These are phyloP conservation scores for Paragyromitra xinjiangensis DNA, from an alignment of 495 filamentous ascomycete species.

Conservation along the genomic window DNA sequence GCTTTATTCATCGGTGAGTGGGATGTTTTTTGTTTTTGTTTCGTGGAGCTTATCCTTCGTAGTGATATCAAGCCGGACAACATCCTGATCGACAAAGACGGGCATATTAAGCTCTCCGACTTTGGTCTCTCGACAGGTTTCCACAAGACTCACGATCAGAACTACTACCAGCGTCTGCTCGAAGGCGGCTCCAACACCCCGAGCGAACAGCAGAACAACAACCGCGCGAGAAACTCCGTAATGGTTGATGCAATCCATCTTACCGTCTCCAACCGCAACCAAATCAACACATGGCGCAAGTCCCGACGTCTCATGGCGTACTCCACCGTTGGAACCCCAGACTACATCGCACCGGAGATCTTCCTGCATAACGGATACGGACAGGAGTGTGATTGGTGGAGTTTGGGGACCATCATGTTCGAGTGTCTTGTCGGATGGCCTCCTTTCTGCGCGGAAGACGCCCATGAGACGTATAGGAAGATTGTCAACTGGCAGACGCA, in stretches of 20 bases:
- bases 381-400: conserved; percentile 99
- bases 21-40: conserved; percentile 18
- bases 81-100: conserved; percentile 91
- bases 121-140: conserved; percentile 98
- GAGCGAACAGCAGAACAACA: conserved; percentile 60
- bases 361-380: conserved; percentile 96
- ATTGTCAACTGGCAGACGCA: conserved; percentile 98
- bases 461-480: conserved; percentile 97
- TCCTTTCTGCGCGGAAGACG: conserved; percentile 97
- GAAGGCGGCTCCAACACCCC: conserved; percentile 75
- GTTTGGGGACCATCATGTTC: conserved; percentile 98
- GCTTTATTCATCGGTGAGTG: conserved; percentile 95
- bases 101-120: conserved; percentile 98
- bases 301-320: conserved; percentile 95
- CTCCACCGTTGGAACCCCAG: conserved; percentile 96
- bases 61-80: conserved; percentile 99
- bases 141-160: conserved; percentile 96
- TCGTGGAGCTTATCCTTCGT: conserved; percentile 27
- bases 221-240: conserved; percentile 84
- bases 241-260: conserved; percentile 97
- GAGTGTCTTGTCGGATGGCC: conserved; percentile 99
- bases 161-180: conserved; percentile 97
- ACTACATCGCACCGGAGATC: conserved; percentile 98
- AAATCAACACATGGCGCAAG: conserved; percentile 98
- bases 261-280: conserved; percentile 93